Conservation (phyloP, 2,329 filamentous ascomycete species). For the Phyllosticta capitalensis region DNA sequence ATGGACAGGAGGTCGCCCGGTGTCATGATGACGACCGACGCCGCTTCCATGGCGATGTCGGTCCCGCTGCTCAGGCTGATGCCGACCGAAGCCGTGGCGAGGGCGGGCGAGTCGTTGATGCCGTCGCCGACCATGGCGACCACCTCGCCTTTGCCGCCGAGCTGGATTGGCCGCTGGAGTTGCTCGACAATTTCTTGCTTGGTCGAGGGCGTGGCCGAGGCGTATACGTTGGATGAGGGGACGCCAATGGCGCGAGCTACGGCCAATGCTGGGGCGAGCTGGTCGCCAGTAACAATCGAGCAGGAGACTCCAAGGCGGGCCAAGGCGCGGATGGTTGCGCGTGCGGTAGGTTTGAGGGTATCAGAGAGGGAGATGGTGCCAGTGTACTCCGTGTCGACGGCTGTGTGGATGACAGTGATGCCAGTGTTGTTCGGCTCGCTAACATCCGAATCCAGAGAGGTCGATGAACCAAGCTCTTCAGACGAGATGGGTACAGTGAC, state of each 20-base stretch:
- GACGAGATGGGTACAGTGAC: slow-evolving; percentile 49
- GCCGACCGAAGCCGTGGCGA: slow-evolving; percentile 85
- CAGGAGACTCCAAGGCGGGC: slow-evolving; percentile 77
- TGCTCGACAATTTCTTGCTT: slow-evolving; percentile 78
- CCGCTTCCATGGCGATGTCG: slow-evolving; percentile 95
- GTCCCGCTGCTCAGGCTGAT: slow-evolving; percentile 90
- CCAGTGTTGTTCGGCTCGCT: slow-evolving; percentile 44
- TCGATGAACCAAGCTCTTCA: slow-evolving; percentile 18
- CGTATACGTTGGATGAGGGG: slow-evolving; percentile 61
- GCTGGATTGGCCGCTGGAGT: slow-evolving; percentile 47
- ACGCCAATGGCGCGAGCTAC: slow-evolving; percentile 82
- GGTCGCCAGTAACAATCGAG: slow-evolving; percentile 90
- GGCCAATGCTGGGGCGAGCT: slow-evolving; percentile 69
- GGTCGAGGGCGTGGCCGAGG: slow-evolving; percentile 81
- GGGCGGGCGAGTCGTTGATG: slow-evolving; percentile 94
- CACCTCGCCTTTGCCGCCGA: slow-evolving; percentile 48
- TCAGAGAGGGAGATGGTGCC: slow-evolving; percentile 80
- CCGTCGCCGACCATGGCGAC: slow-evolving; percentile 96
- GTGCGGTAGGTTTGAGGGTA: slow-evolving; percentile 80
- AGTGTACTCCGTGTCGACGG: slow-evolving; percentile 71
- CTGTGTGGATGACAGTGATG: slow-evolving; percentile 84
- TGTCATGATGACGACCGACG: slow-evolving; percentile 91
- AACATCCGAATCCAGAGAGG: slow-evolving; percentile 5
- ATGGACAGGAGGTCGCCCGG: slow-evolving; percentile 86
- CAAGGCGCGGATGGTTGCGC: slow-evolving; percentile 70